Percentiles rank a stretch among this genome's conserved stretches.
Conservation (phyloP, 208 protist species). For the Crithidia thermophila region DNA sequence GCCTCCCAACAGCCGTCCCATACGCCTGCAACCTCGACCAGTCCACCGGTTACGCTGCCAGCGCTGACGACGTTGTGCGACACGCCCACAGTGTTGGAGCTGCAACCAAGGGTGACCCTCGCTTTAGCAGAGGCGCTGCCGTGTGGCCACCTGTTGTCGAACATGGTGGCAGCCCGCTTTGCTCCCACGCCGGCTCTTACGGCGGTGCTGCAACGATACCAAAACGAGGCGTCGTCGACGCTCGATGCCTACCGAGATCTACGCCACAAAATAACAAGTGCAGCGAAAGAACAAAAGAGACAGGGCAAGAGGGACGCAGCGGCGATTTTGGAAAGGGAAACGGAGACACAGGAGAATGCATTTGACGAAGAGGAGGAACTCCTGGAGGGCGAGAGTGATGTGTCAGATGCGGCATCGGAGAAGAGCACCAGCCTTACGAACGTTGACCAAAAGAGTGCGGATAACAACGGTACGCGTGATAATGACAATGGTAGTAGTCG, state of each 20-base stretch:
- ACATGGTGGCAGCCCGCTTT: conserved; percentile 28
- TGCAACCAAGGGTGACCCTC: conserved; percentile 47
- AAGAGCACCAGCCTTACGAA: too few species aligned
- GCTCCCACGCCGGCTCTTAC: conserved; percentile 35
- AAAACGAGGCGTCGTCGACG: conserved; percentile 4
- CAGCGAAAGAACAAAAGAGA: not conserved
- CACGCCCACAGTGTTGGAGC: conserved; percentile 37
- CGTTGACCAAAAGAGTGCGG: too few species aligned
- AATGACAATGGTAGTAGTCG: too few species aligned
- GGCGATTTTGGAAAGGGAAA: not conserved
- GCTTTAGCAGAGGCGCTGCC: conserved; percentile 60
- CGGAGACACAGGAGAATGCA: too few species aligned
- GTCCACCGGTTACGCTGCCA: too few species aligned
- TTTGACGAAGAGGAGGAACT: not conserved
- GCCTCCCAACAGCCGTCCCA: too few species aligned
- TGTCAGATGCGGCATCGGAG: too few species aligned
- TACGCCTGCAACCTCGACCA: too few species aligned
- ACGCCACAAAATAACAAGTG: conserved; percentile 6
- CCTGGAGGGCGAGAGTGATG: not conserved
- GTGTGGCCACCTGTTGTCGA: conserved; percentile 55
- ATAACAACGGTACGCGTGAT: too few species aligned
- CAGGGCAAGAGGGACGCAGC: not conserved
- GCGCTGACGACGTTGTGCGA: conserved; percentile 19
- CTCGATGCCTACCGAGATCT: conserved; percentile 11
- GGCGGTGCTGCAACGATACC: conserved; percentile 24